Percentiles rank a stretch among this genome's conserved stretches.
These are phyloP conservation scores for Fagopyrum esculentum DNA, from an alignment of 148 eudicot species.

Conservation along the genomic window DNA sequence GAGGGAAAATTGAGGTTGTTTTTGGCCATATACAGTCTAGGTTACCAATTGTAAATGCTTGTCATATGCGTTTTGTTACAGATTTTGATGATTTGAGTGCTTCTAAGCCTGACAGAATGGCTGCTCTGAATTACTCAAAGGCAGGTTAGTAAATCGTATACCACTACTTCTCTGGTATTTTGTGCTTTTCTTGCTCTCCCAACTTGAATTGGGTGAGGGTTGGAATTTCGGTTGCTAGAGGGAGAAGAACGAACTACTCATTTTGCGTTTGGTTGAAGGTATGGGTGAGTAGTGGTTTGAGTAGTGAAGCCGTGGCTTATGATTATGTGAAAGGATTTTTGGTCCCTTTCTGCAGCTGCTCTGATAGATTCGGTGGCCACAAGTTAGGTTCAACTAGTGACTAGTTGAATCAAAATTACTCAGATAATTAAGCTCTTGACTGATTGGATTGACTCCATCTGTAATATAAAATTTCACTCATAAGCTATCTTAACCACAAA, in stretches of 20 bases:
- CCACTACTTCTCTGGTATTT: not conserved
- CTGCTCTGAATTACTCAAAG: conserved; percentile 59
- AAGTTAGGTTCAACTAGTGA: not conserved
- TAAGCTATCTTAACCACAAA: not conserved
- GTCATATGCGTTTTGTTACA: conserved; percentile 19
- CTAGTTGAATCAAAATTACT: not conserved
- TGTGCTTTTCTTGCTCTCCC: not conserved
- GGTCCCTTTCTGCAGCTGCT: not conserved
- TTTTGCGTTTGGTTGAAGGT: not conserved
- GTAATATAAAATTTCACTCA: not conserved
- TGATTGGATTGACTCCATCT: not conserved
- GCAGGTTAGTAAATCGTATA: conserved; percentile 52
- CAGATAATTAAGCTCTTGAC: not conserved
- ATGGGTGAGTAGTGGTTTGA: not conserved
- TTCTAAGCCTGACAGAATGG: conserved; percentile 40
- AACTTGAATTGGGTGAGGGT: not conserved
- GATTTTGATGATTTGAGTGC: conserved; percentile 74
- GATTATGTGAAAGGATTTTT: conserved; percentile 5
- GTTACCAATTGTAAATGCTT: not conserved
- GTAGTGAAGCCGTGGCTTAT: not conserved
- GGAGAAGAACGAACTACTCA: not conserved
- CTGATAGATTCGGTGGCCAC: not conserved
- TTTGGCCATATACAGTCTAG: not conserved
- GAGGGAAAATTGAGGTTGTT: not conserved
- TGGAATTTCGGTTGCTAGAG: not conserved